phyloP scores from a whole-genome alignment of 192 early-diverging fungal genomes.

The Jimgerdemannia flammicorona region DNA sequence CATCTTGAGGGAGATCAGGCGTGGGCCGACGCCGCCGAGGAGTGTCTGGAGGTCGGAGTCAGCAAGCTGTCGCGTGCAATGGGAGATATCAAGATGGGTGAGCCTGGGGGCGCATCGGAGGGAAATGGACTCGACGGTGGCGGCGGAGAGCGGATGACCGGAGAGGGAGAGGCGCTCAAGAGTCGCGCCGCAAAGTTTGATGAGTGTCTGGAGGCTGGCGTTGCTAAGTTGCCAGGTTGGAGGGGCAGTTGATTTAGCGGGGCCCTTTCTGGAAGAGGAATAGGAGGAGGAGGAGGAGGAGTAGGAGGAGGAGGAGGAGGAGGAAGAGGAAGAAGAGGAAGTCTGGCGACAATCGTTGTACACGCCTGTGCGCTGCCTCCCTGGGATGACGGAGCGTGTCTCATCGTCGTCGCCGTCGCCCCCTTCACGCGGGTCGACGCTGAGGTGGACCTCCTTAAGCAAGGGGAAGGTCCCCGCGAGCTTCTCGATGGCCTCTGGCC shows the following conservation, averaged over 20 bases:
- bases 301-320: neutral
- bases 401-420: neutral
- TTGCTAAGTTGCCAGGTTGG: neutral
- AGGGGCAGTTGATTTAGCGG: neutral
- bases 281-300: neutral
- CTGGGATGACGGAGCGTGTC: neutral
- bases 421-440: neutral
- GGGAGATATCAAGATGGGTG: slow-evolving; percentile 1
- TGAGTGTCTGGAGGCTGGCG: neutral
- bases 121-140: neutral
- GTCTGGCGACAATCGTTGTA: neutral
- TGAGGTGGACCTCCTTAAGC: neutral
- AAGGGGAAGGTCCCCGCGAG: neutral
- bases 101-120: neutral
- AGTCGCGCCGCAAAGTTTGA: neutral
- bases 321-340: neutral
- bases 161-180: neutral
- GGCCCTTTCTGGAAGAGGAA: neutral
- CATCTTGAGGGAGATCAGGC: slow-evolving; percentile 1
- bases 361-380: neutral
- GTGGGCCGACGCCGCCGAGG: neutral
- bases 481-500: neutral
- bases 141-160: neutral
- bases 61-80: neutral
- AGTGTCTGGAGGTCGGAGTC: neutral